Evolutionary conservation across 1,284 basidiomycete genomes (phyloP).

Genomic region (Ustilago crameri): DNA sequence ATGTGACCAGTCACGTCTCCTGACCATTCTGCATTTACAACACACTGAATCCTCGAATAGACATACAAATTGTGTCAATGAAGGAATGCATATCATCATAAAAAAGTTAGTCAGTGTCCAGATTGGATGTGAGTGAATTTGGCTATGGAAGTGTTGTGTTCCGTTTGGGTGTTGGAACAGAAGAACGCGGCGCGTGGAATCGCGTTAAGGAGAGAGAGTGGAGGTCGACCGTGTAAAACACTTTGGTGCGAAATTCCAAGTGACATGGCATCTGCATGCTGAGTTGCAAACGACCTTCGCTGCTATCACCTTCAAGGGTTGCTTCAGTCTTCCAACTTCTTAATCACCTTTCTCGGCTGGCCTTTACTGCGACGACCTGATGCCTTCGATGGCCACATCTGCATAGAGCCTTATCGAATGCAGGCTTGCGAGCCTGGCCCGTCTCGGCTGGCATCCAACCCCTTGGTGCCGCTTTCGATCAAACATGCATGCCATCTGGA

Average conservation of each 20-base stretch:
- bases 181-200: conserved; percentile 1
- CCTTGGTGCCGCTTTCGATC: conserved; percentile 3
- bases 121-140: too few relatives aligned
- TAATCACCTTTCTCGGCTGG: too few relatives aligned
- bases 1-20: conserved; percentile 7
- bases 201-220: conserved; percentile 9
- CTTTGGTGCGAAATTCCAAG: background rate
- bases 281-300: background rate
- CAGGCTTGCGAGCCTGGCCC: conserved; percentile 5
- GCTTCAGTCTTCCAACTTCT: background rate
- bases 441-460: conserved; percentile 3
- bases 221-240: conserved; percentile 5
- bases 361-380: background rate
- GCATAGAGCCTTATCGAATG: background rate
- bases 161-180: too few relatives aligned
- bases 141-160: too few relatives aligned
- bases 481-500: conserved; percentile 25
- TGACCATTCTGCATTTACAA: background rate
- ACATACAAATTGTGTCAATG: background rate
- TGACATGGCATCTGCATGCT: background rate
- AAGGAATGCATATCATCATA: background rate
- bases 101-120: too few relatives aligned
- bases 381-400: background rate
- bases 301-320: background rate
- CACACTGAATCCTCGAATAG: background rate